phyloP scores from a whole-genome alignment of 192 early-diverging fungal genomes.

The Backusella mclennaniae region DNA sequence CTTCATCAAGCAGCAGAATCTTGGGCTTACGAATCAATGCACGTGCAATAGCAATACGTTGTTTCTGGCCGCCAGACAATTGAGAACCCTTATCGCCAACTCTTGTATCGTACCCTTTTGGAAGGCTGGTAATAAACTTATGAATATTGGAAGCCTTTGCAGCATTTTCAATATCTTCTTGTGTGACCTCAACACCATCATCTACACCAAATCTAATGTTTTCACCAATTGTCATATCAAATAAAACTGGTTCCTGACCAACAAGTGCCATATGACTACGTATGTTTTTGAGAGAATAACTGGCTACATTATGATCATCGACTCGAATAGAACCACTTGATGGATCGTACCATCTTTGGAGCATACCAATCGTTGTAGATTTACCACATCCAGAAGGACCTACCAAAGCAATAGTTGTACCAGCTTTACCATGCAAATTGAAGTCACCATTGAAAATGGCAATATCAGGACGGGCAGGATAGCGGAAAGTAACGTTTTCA shows the following conservation, averaged over 20 bases:
- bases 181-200: constrained; percentile 37
- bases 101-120: constrained; percentile 62
- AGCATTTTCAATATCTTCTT: constrained; percentile 52
- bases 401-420: constrained; percentile 81
- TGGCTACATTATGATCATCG: constrained; percentile 54
- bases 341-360: constrained; percentile 83
- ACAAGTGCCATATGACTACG: constrained; percentile 78
- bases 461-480: constrained; percentile 63
- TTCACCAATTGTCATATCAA: constrained; percentile 78
- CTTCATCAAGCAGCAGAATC: constrained; percentile 84
- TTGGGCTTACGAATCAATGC: constrained; percentile 85
- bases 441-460: constrained; percentile 61
- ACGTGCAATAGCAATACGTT: constrained; percentile 86
- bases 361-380: constrained; percentile 57
- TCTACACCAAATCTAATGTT: constrained; percentile 77
- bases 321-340: constrained; percentile 58
- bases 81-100: constrained; percentile 69
- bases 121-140: constrained; percentile 53
- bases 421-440: constrained; percentile 44
- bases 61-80: constrained; percentile 71
- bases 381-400: constrained; percentile 88
- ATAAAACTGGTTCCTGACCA: constrained; percentile 88
- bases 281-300: constrained; percentile 62
- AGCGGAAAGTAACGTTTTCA: constrained; percentile 59
- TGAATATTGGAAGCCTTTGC: constrained; percentile 63